These are phyloP conservation scores for Phaeotremella fagi DNA, from an alignment of 768 basidiomycete species.

Conservation along the genomic window DNA sequence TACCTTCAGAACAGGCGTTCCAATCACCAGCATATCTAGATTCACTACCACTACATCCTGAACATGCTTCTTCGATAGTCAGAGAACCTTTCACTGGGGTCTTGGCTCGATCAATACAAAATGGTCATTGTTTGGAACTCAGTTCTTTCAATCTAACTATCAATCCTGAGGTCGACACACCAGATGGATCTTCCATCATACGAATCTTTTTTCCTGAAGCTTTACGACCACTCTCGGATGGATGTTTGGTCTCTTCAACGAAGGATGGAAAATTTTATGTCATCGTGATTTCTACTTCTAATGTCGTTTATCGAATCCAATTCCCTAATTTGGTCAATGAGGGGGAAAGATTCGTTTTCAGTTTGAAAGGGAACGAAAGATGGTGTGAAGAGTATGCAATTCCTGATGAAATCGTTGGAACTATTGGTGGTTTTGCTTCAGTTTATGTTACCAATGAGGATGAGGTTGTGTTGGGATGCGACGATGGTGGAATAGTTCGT, in stretches of 20 bases:
- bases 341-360: constrained; percentile 19
- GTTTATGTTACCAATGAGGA: constrained; percentile 29
- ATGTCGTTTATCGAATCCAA: constrained; percentile 29
- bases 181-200: constrained; percentile 20
- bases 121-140: constrained; percentile 40
- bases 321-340: constrained; percentile 19
- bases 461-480: constrained; percentile 29
- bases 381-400: constrained; percentile 39
- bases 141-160: constrained; percentile 14
- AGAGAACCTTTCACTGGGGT: constrained; percentile 23
- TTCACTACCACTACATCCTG: constrained; percentile 30
- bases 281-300: constrained; percentile 26
- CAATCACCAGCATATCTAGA: constrained; percentile 10
- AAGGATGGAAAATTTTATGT: constrained; percentile 22
- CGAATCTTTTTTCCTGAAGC: constrained; percentile 38
- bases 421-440: constrained; percentile 21
- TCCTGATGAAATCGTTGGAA: constrained; percentile 22
- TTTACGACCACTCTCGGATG: constrained; percentile 20
- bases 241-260: constrained; percentile 16
- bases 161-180: constrained; percentile 1
- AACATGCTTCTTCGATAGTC: constrained; percentile 36
- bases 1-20: constrained; percentile 19
- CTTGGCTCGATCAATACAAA: constrained; percentile 34
- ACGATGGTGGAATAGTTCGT: constrained; percentile 35
- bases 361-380: constrained; percentile 17